Evolutionary conservation across 139 green algal species (phyloP), one percentile per base, ranked within the genome.

Genomic region (Micractinium conductrix): DNA sequence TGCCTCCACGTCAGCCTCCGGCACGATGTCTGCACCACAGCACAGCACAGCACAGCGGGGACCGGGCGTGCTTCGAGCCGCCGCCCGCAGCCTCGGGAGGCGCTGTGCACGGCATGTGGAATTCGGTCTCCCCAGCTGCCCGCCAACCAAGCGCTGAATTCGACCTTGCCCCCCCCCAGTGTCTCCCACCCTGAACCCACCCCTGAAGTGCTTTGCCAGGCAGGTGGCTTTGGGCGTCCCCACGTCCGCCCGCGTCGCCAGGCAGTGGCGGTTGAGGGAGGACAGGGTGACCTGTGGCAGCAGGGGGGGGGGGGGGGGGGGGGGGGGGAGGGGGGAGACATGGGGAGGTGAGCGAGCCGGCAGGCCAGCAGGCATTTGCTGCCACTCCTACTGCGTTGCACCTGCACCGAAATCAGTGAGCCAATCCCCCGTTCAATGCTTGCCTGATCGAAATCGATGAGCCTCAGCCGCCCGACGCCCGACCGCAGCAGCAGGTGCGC

Each of bases 361-460:
- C 30, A 26, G n/a, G n/a, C n/a, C n/a, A n/a, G n/a, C n/a, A n/a
- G n/a, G n/a, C n/a, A n/a, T n/a, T n/a, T n/a, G n/a, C n/a, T n/a
- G n/a, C n/a, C n/a, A n/a, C n/a, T n/a, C n/a, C n/a, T n/a, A n/a
- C n/a, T n/a, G n/a, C n/a, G n/a, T n/a, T n/a, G n/a, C n/a, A n/a
- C n/a, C n/a, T n/a, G n/a, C n/a, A n/a, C n/a, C n/a, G n/a, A n/a
- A n/a, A n/a, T n/a, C n/a, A n/a, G n/a, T n/a, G n/a, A n/a, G n/a
- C n/a, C n/a, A n/a, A n/a, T n/a, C n/a, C n/a, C n/a, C n/a, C n/a
- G n/a, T n/a, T 37, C 60, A 4, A 4, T 2, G 7, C 67, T 72
- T 26, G 95, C 95, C 90, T 98, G 96, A 88, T 99, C 97, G 91
- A 99, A 99, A 90, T 99, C 97, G 35, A 99, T 91, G 1, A 99